Base-by-base conservation (phyloP, 495 filamentous ascomycete species). In the Staphylotrichum tortipilum region DNA sequence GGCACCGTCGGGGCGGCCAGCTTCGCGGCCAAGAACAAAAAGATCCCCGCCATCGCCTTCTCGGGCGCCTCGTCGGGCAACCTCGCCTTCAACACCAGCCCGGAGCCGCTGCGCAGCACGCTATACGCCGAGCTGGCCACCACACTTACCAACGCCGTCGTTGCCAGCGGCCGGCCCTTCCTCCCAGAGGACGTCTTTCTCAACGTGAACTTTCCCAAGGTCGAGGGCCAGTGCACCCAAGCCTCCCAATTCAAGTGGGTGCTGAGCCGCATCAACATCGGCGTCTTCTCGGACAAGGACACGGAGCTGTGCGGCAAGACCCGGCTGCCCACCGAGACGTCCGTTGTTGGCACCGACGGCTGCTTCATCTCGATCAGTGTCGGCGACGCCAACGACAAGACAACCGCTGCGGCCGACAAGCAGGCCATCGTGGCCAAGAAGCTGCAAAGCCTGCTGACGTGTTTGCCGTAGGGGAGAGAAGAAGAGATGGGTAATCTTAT, bases 361-460 rank as follows among this genome's bases (percentile, higher is more conserved):
- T 85, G 83, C 59, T 80, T 69, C 62, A 77, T 72, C 6, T 79
- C 76, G 53, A 67, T 86, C n/a, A 84, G 81, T 47, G 77, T 84
- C 2, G 82, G 81, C 3, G 56, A 74, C 50, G 74, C 80, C 22
- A 63, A 55, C 10, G 68, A 74, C 46, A 85, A 85, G 72, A 64
- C 60, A 11, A 79, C 80, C 47, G 80, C 77, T 5, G 58, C 72
- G 54, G 72, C 72, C 28, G 71, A 68, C 14, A 60, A 71, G 58
- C 83, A 86, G 68, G 71, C 53, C 11, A 61, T 72, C 21, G 78
- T 84, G 35, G 49, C 80, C 61, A 56, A 69, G 10, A 82, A 79
- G 61, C 54, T 86, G 53, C 58, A 63, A 12, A 61, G 65, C 26
- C 57, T 85, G 21, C 58, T 86, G 38, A 74, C 68, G 15, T 79